Base-by-base conservation (phyloP, 2,329 filamentous ascomycete genomes). In the Westerdykella aurantiaca region DNA sequence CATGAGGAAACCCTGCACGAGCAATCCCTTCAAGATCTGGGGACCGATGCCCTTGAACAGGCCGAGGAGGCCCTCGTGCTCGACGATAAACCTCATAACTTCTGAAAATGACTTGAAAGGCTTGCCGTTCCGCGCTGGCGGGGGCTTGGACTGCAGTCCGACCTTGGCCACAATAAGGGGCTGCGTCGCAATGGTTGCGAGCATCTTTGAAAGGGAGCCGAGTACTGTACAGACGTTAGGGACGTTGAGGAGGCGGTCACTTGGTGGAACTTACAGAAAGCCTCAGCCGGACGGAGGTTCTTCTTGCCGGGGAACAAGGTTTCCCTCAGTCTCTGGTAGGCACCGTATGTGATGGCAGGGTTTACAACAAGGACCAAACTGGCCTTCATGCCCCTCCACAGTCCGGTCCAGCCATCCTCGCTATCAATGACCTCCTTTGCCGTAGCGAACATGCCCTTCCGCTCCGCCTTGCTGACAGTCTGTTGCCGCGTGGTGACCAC, bases 101-200 rank as follows among this genome's bases (percentile, higher is more conserved):
- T 98, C 93, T 41, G 85, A 72, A 56, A 98, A 98, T 50, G 83
- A 86, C 67, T 88, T 90, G 73, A 98, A 98, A 0, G 88, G 89
- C 71, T 91, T 94, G 49, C 90, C 91, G 50, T 89, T 78, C 41
- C 90, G 81, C 17, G 81, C 78, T 48, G 89, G 82, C 1, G 93
- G 93, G 17, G 93, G 93, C 57, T 86, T 89, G 22, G 90, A 96
- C 68, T 98, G 93, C 46, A 98, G 75, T 41, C 93, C 90, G 48
- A 98, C 93, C 72, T 98, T 98, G 50, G 93, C 93, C 48, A 98
- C 91, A 58, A 98, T 98, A 43, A 98, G 76, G 12, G 93, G 93
- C 66, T 98, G 93, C 6, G 93, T 98, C 42, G 78, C 82, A 52
- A 98, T 83, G 0, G 93, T 98, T 41, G 93, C 93, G 47, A 97